phyloP scores from a whole-genome alignment of 192 early-diverging fungal genomes.

The Podila clonocystis region DNA sequence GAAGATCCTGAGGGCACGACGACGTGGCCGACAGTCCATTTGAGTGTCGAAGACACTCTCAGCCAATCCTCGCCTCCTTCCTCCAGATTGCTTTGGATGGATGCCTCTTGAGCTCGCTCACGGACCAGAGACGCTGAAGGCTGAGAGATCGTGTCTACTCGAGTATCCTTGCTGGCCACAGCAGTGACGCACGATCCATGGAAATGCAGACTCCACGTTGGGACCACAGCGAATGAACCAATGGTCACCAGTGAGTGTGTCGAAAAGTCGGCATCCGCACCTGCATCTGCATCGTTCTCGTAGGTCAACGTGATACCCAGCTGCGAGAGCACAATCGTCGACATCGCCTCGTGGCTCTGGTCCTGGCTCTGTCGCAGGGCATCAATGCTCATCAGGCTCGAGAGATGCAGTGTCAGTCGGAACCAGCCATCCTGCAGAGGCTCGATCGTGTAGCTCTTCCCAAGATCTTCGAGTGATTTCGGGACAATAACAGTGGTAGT shows the following conservation, averaged over 20 bases:
- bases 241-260: constrained; percentile 6
- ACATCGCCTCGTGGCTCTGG: background rate
- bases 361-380: background rate
- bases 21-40: constrained; percentile 29
- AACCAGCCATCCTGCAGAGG: constrained; percentile 16
- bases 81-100: background rate
- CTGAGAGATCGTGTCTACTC: background rate
- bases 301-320: constrained; percentile 25
- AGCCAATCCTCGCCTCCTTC: background rate
- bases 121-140: background rate
- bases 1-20: background rate
- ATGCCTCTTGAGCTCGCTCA: background rate
- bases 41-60: constrained; percentile 13
- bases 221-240: constrained; percentile 24
- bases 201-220: constrained; percentile 6
- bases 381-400: constrained; percentile 12
- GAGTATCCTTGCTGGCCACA: background rate
- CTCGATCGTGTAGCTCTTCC: constrained; percentile 8
- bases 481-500: background rate
- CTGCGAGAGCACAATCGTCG: constrained; percentile 22
- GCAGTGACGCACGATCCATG: constrained; percentile 20
- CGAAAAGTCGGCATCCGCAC: background rate
- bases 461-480: background rate
- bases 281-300: background rate
- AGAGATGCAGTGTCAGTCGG: constrained; percentile 26